Evolutionary conservation across 306 rosid genomes (phyloP).

Genomic region (Prunus padus): DNA sequence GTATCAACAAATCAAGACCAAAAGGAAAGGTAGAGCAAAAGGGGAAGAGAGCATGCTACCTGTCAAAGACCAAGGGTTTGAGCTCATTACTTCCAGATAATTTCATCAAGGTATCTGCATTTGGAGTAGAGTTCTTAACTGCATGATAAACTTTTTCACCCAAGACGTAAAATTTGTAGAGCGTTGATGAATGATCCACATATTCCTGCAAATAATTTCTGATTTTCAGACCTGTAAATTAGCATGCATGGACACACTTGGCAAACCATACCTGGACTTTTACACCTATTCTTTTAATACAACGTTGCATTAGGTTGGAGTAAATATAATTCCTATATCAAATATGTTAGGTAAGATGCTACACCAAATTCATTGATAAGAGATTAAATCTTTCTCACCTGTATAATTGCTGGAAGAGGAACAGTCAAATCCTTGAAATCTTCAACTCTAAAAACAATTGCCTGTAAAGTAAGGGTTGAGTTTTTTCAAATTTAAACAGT

Average conservation of each 20-base stretch:
- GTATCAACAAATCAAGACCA: background rate
- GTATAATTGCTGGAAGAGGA: slow-evolving; percentile 91
- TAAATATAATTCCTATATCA: background rate
- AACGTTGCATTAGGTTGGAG: background rate
- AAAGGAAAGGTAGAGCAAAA: background rate
- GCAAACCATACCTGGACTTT: slow-evolving; percentile 1
- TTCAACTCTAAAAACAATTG: slow-evolving; percentile 65
- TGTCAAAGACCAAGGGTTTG: slow-evolving; percentile 77
- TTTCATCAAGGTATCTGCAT: slow-evolving; percentile 51
- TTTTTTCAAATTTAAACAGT: background rate
- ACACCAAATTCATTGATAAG: background rate
- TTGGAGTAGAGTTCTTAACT: slow-evolving; percentile 83
- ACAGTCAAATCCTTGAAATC: slow-evolving; percentile 65
- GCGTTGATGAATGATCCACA: slow-evolving; percentile 83
- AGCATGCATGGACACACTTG: background rate
- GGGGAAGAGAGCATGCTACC: slow-evolving; percentile 29
- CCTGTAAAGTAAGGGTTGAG: slow-evolving; percentile 34
- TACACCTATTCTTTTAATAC: background rate
- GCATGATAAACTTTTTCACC: slow-evolving; percentile 77
- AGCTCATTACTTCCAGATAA: slow-evolving; percentile 41
- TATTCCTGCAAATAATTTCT: slow-evolving; percentile 55
- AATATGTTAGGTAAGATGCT: background rate
- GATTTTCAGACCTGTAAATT: background rate
- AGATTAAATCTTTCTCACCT: slow-evolving; percentile 37
- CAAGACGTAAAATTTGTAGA: slow-evolving; percentile 79